phyloP scores from a whole-genome alignment of 2,329 filamentous ascomycete genomes.

The Aureobasidium sp. region DNA sequence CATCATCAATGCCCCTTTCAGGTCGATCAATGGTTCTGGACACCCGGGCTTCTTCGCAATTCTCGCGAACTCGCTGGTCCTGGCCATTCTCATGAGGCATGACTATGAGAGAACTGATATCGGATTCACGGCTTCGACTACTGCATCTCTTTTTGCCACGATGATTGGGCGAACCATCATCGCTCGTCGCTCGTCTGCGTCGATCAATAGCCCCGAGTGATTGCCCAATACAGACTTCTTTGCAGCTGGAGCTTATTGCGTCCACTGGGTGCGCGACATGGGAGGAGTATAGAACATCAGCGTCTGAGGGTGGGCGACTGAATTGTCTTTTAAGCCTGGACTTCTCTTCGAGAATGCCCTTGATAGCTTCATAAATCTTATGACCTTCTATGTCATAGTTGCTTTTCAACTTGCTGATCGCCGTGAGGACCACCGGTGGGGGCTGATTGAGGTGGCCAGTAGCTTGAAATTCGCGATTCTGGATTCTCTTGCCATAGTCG shows the following conservation, averaged over 20 bases:
- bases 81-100: no score
- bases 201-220: no score
- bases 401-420: background rate
- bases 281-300: constrained; percentile 23
- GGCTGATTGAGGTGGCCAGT: background rate
- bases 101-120: no score
- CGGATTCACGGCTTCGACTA: no score
- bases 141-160: no score
- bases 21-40: background rate
- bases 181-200: no score
- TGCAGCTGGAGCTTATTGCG: constrained; percentile 1
- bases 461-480: background rate
- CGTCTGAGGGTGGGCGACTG: constrained; percentile 11
- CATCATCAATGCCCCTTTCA: background rate
- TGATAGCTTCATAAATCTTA: background rate
- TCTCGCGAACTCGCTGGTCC: no score
- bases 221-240: background rate
- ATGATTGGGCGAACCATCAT: no score
- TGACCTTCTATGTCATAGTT: background rate
- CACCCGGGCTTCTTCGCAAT: background rate
- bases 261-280: constrained; percentile 12
- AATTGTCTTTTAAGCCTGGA: constrained; percentile 22
- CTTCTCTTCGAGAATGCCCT: constrained; percentile 18
- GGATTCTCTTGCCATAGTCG: constrained; percentile 17
- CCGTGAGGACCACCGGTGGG: background rate